These are phyloP conservation scores for Raffaelea ambrosiae DNA, from an alignment of 2,329 filamentous ascomycete genomes.

Conservation along the genomic window DNA sequence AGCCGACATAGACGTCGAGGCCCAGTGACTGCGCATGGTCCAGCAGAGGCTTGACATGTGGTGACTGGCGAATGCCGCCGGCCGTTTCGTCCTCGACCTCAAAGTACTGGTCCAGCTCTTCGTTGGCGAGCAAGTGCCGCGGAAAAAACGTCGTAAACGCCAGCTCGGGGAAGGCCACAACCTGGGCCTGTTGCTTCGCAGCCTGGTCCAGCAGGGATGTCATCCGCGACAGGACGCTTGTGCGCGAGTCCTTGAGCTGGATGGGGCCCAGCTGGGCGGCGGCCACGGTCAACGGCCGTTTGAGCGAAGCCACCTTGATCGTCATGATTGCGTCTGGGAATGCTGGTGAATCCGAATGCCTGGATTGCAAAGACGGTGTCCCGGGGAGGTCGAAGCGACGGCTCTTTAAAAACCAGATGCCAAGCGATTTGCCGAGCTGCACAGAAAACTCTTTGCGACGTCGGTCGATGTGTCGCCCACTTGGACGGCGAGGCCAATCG, in stretches of 20 bases:
- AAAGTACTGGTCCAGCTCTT: conserved; percentile 37
- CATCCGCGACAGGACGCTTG: conserved; percentile 35
- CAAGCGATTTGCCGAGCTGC: no score
- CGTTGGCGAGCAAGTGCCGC: conserved; percentile 35
- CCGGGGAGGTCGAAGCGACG: no score
- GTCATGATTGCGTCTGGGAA: no score
- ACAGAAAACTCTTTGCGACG: no score
- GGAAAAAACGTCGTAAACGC: conserved; percentile 50
- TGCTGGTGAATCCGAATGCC: no score
- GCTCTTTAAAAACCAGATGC: no score
- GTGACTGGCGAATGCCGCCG: conserved; percentile 22
- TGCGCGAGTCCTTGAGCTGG: conserved; percentile 22
- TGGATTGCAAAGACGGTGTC: no score
- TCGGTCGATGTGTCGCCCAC: no score
- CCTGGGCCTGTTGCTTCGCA: conserved; percentile 30
- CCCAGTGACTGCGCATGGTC: conserved; percentile 32
- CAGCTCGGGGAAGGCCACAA: conserved; percentile 44
- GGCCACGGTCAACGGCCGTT: conserved; percentile 24
- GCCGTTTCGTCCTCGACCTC: conserved; percentile 29
- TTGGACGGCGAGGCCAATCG: no score
- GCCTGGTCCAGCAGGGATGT: conserved; percentile 39
- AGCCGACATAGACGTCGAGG: conserved; percentile 44
- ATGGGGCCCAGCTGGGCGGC: conserved; percentile 45
- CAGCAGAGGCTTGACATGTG: conserved; percentile 38
- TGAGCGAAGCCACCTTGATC: conserved; percentile 3